Evolutionary conservation across 306 rosid species (phyloP).

Genomic region (Corylus heterophylla): DNA sequence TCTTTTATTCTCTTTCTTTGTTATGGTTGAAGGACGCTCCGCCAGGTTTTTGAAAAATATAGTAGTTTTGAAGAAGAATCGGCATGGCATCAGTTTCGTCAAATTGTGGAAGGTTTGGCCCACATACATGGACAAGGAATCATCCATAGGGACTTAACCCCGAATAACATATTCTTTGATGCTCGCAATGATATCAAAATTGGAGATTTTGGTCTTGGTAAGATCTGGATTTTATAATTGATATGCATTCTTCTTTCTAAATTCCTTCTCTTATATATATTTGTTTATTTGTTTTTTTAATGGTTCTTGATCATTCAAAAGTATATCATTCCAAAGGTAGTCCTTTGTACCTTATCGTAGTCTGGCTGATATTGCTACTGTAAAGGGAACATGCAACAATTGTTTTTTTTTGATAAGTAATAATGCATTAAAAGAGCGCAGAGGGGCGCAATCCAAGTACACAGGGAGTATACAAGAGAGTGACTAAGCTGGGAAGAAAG

Average conservation of each 20-base stretch:
- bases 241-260: not conserved
- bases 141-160: constrained; percentile 96
- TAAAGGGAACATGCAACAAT: not conserved
- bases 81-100: constrained; percentile 91
- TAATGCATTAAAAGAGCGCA: too few relatives aligned
- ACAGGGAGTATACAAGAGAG: too few relatives aligned
- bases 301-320: not conserved
- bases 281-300: not conserved
- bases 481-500: too few relatives aligned
- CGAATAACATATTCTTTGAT: constrained; percentile 92
- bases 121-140: constrained; percentile 99
- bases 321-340: not conserved
- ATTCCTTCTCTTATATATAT: constrained; percentile 2
- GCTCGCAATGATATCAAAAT: constrained; percentile 94
- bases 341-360: not conserved
- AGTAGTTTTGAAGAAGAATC: constrained; percentile 71
- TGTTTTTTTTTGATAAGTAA: too few relatives aligned
- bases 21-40: constrained; percentile 69
- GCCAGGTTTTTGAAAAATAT: constrained; percentile 76
- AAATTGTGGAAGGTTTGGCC: constrained; percentile 96
- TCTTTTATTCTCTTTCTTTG: constrained; percentile 4
- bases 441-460: too few relatives aligned
- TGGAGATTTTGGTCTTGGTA: constrained; percentile 98
- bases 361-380: not conserved
- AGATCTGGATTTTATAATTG: constrained; percentile 38